phyloP scores from a whole-genome alignment of 331 rosid genomes.

The Malus hybrid region DNA sequence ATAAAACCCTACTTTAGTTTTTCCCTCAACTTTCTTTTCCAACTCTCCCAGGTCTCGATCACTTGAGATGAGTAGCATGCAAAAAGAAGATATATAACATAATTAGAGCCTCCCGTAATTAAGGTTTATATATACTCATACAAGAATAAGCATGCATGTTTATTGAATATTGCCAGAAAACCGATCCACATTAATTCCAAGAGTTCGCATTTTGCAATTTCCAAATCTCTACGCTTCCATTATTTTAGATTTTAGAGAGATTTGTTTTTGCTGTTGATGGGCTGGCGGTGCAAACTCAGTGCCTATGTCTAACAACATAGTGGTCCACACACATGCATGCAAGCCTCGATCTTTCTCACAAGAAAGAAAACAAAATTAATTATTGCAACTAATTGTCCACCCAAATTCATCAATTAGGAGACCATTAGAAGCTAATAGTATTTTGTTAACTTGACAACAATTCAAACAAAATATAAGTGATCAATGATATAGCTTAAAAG shows the following conservation, averaged over 20 bases:
- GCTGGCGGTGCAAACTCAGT: conserved; percentile 3
- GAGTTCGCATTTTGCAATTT: not conserved
- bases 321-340: not conserved
- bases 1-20: not conserved
- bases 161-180: not conserved
- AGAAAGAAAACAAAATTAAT: not conserved
- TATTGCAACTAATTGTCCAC: not conserved
- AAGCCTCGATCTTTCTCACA: not conserved
- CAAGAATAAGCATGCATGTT: not conserved
- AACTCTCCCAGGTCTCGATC: not conserved
- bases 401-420: not conserved
- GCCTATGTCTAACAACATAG: not conserved
- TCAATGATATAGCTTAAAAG: too few relatives aligned
- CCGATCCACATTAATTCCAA: not conserved
- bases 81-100: not conserved
- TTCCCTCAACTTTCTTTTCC: not conserved
- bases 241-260: not conserved
- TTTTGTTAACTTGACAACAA: not conserved
- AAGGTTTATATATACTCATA: not conserved
- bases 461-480: too few relatives aligned
- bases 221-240: not conserved
- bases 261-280: not conserved
- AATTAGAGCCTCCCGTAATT: not conserved
- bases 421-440: not conserved
- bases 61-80: not conserved